Conservation (phyloP, 2,329 filamentous ascomycete species). For the Byssothecium circinans region DNA sequence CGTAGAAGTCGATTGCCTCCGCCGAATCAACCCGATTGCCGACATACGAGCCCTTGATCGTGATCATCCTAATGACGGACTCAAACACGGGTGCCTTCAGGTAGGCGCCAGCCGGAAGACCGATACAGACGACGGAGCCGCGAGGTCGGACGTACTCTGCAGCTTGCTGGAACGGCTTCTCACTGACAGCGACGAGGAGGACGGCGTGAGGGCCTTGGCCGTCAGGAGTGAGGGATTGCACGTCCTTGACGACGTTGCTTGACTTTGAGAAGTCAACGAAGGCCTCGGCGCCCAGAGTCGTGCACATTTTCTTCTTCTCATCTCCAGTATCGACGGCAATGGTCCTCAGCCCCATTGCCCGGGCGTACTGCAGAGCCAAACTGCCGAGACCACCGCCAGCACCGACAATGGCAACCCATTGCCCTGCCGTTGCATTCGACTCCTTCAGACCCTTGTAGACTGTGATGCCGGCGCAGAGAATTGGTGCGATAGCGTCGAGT, state of each 20-base stretch:
- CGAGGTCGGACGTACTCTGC: constrained; percentile 81
- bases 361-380: constrained; percentile 82
- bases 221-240: constrained; percentile 77
- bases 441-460: constrained; percentile 93
- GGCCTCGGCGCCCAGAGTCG: constrained; percentile 67
- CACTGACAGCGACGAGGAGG: constrained; percentile 79
- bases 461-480: constrained; percentile 83
- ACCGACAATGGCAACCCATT: constrained; percentile 81
- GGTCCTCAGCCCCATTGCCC: constrained; percentile 80
- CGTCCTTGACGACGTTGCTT: constrained; percentile 79
- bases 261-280: constrained; percentile 81
- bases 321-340: constrained; percentile 83
- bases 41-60: constrained; percentile 90
- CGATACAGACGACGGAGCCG: constrained; percentile 85
- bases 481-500: constrained; percentile 75
- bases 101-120: constrained; percentile 75
- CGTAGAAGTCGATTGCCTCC: constrained; percentile 90
- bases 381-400: constrained; percentile 81
- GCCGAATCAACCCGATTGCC: constrained; percentile 86
- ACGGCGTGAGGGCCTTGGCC: constrained; percentile 86
- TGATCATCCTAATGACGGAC: constrained; percentile 86
- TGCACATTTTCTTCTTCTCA: constrained; percentile 74
- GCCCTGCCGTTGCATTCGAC: constrained; percentile 71
- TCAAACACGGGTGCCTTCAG: constrained; percentile 86
- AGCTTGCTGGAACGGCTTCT: constrained; percentile 96